Percentiles rank a stretch among this genome's conserved stretches.
Conservation (phyloP, 179 eudicot species). For the Silene vulgaris region DNA sequence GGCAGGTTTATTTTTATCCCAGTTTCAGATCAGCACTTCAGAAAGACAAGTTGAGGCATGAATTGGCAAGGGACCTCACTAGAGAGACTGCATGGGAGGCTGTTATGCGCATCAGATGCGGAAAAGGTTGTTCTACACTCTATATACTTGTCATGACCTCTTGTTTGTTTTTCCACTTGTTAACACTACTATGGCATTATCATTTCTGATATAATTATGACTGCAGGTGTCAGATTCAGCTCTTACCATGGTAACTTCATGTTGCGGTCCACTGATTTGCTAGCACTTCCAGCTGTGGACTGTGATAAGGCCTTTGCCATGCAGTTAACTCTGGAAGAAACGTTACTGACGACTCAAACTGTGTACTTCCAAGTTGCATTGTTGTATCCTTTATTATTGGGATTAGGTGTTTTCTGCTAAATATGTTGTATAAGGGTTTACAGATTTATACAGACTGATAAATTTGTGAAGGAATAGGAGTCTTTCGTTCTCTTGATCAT, state of each 20-base stretch:
- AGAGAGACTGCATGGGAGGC: constrained; percentile 99
- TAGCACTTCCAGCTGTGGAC: constrained; percentile 98
- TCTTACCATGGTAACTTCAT: constrained; percentile 97
- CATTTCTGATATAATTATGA: constrained; percentile 6
- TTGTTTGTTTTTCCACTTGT: neutral
- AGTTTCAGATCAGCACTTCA: constrained; percentile 62
- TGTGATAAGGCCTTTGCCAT: constrained; percentile 94
- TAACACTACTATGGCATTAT: neutral
- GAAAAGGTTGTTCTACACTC: constrained; percentile 57
- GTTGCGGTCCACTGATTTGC: constrained; percentile 90
- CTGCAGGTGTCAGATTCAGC: constrained; percentile 75
- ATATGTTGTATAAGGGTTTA: constrained; percentile 5
- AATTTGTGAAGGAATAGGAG: constrained; percentile 3
- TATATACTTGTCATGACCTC: neutral
- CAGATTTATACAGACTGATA: neutral
- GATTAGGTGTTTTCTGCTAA: constrained; percentile 2
- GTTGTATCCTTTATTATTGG: constrained; percentile 66
- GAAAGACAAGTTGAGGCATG: constrained; percentile 75
- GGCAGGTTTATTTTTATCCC: constrained; percentile 86
- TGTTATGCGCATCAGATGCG: constrained; percentile 95
- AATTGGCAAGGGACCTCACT: constrained; percentile 85
- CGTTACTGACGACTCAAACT: constrained; percentile 62
- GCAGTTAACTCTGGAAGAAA: constrained; percentile 87
- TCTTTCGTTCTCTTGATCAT: neutral
- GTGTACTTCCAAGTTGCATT: constrained; percentile 95